Base-by-base conservation (phyloP, 805 yeast species). In the Metschnikowia orientalis region DNA sequence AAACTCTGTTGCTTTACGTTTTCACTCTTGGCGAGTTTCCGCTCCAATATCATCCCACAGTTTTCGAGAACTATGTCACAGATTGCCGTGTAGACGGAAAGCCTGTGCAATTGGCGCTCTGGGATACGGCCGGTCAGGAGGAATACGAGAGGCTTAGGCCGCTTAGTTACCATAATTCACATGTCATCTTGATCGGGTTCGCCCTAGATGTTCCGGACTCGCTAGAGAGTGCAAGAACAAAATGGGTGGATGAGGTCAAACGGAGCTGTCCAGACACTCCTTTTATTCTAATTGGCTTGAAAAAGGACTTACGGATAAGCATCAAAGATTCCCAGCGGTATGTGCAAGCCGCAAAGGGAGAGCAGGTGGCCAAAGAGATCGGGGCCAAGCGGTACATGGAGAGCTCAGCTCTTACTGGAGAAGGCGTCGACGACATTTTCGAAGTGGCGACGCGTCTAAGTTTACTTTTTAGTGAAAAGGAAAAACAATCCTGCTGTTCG, bases 61-160 rank as follows among this genome's bases (percentile, higher is more conserved):
- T 88, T 5, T 88, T 89, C 56, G 97, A 88, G 48, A 88, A 89
- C 57, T 87, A 89, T 56, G 95, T 88, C 10, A 87, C 95, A 1
- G 95, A 87, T 50, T 88, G 96, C 57, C 67, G 95, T 37, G 94
- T 89, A 12, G 97, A 88, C 52, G 96, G 96, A 3, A 88, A 87
- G 46, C 82, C 92, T 10, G 95, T 88, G 3, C 81, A 87, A 42
- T 60, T 88, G 35, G 89, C 95, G 2, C 61, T 88, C 16, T 88
- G 97, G 96, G 97, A 88, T 55, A 88, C 96, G 1, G 96, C 97
- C 2, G 97, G 97, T 2, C 96, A 88, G 60, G 97, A 88, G 62
- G 97, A 88, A 59, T 88, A 88, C 54, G 96, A 88, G 54, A 65
- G 96, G 38, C 64, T 89, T 38, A 73, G 96, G 41, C 96, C 96